These are phyloP conservation scores for Colletotrichum tanaceti DNA, from an alignment of 2,329 filamentous ascomycete species.

Conservation along the genomic window DNA sequence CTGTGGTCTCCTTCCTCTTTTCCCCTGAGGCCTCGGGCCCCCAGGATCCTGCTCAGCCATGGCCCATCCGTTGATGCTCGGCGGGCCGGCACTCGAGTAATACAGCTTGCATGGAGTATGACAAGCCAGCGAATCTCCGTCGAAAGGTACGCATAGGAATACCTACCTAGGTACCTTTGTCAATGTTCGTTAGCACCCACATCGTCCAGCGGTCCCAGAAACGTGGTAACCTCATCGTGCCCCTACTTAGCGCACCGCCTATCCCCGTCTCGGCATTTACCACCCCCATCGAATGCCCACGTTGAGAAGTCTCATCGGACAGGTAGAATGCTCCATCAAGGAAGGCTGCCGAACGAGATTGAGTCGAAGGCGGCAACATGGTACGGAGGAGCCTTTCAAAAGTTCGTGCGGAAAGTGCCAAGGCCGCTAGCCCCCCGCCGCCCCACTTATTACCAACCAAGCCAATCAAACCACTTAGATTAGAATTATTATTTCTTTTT, in stretches of 20 bases:
- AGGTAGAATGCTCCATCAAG: not conserved
- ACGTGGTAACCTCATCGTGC: constrained; percentile 24
- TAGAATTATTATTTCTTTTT: too few species aligned
- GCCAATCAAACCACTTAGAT: too few species aligned
- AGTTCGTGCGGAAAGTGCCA: too few species aligned
- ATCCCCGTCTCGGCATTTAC: constrained; percentile 22
- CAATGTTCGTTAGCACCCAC: constrained; percentile 1
- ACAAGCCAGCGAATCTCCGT: constrained; percentile 7
- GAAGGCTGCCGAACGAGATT: constrained; percentile 2
- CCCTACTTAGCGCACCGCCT: not conserved
- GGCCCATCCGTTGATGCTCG: not conserved
- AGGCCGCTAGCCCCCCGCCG: too few species aligned
- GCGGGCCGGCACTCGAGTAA: constrained; percentile 19
- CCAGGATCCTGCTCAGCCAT: too few species aligned
- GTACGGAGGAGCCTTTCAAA: too few species aligned
- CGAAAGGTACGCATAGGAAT: not conserved
- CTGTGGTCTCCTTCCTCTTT: constrained; percentile 16
- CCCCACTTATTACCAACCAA: too few species aligned
- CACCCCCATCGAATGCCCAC: constrained; percentile 3
- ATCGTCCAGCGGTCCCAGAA: constrained; percentile 15
- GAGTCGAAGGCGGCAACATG: constrained; percentile 12
- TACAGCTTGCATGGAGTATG: not conserved
- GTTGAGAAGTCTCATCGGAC: not conserved
- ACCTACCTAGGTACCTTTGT: too few species aligned
- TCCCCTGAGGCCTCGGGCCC: not conserved